A percentile compares a stretch with the other conserved stretches of the same genome.
phyloP scores from a whole-genome alignment of 2,329 filamentous ascomycete genomes.

The Cladosporium sp. region DNA sequence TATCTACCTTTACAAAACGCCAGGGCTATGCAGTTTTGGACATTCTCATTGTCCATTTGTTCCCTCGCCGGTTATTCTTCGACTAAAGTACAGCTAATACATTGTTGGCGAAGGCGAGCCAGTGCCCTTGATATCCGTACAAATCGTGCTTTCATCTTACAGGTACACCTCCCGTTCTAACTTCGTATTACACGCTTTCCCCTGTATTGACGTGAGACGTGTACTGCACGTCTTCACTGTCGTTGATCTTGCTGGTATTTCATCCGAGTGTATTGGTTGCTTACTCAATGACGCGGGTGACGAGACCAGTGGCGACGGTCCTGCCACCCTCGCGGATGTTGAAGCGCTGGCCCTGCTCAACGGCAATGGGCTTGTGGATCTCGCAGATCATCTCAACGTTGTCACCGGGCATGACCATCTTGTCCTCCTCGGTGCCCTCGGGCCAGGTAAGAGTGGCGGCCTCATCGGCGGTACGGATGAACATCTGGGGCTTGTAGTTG shows the following conservation, averaged over 20 bases:
- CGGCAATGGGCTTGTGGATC: conserved; percentile 79
- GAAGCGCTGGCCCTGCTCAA: conserved; percentile 92
- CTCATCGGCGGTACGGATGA: conserved; percentile 83
- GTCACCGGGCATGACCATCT: conserved; percentile 97
- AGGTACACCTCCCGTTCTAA: neutral
- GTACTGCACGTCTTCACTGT: conserved; percentile 2
- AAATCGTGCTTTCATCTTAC: conserved; percentile 15
- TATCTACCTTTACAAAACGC: conserved; percentile 17
- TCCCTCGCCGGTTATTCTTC: neutral
- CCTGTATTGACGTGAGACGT: neutral
- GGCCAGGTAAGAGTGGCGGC: conserved; percentile 80
- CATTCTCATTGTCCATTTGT: conserved; percentile 7
- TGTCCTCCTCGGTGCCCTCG: conserved; percentile 66
- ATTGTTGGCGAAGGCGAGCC: conserved; percentile 10
- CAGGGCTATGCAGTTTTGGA: conserved; percentile 17
- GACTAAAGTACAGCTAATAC: conserved; percentile 14
- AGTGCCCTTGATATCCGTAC: conserved; percentile 12
- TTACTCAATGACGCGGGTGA: conserved; percentile 42
- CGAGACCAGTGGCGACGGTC: conserved; percentile 43
- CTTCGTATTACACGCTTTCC: conserved; percentile 10
- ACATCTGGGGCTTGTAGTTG: conserved; percentile 97
- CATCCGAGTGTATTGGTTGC: neutral
- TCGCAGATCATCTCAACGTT: conserved; percentile 96
- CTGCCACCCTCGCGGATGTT: conserved; percentile 97
- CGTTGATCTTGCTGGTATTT: neutral